Evolutionary conservation across 495 filamentous ascomycete genomes (phyloP).

Genomic region (Daldinia grandis): DNA sequence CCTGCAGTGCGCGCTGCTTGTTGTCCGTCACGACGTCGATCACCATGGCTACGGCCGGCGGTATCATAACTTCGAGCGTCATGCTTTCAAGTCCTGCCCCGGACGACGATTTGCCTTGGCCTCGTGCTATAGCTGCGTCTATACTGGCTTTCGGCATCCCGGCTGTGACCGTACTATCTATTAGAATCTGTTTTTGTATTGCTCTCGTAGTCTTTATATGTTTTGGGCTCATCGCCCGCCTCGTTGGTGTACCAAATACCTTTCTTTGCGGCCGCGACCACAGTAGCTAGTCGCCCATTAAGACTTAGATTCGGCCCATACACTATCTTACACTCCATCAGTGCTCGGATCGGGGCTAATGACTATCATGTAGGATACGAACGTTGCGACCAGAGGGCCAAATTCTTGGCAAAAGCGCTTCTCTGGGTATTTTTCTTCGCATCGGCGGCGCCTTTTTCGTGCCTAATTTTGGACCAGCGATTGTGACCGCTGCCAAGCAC

Average conservation of each 20-base stretch:
- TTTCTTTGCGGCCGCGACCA: conserved; percentile 84
- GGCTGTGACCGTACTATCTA: conserved; percentile 49
- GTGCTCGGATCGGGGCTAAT: not conserved
- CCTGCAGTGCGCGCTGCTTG: conserved; percentile 73
- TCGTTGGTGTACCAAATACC: conserved; percentile 49
- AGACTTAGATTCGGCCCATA: conserved; percentile 73
- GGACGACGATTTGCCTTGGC: conserved; percentile 78
- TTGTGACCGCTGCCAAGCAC: conserved; percentile 75
- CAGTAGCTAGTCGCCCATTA: conserved; percentile 76
- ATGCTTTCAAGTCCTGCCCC: conserved; percentile 78
- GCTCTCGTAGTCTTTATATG: not conserved
- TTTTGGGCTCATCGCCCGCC: not conserved
- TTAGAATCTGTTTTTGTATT: conserved; percentile 21
- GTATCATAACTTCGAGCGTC: conserved; percentile 83
- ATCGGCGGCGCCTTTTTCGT: conserved; percentile 89
- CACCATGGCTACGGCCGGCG: conserved; percentile 78
- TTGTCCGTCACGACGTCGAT: conserved; percentile 81
- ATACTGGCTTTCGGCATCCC: conserved; percentile 85
- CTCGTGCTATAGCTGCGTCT: conserved; percentile 83
- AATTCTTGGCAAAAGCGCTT: conserved; percentile 55
- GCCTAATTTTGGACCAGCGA: conserved; percentile 93
- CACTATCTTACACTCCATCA: conserved; percentile 46
- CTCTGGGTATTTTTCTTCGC: conserved; percentile 61
- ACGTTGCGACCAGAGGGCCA: conserved; percentile 63
- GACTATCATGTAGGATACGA: conserved; percentile 34